These are phyloP conservation scores for Polygonum aviculare DNA, from an alignment of 148 eudicot species.

Conservation along the genomic window DNA sequence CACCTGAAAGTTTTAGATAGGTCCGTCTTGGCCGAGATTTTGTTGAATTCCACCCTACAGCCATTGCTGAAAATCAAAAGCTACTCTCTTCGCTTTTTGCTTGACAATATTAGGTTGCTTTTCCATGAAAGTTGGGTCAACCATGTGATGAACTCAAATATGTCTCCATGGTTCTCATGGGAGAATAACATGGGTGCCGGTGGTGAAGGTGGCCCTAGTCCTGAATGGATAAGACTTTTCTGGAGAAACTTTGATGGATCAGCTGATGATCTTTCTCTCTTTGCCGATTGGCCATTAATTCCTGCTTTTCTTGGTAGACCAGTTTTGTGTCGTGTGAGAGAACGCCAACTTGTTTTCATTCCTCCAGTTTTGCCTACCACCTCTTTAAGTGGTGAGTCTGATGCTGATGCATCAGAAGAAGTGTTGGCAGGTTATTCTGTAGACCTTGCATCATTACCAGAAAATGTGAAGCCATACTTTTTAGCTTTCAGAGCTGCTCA, in stretches of 20 bases:
- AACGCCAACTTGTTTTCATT: slow-evolving; percentile 72
- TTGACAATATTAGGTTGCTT: slow-evolving; percentile 56
- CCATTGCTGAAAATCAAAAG: slow-evolving; percentile 50
- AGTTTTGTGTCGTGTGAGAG: slow-evolving; percentile 85
- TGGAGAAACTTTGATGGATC: slow-evolving; percentile 81
- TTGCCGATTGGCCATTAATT: slow-evolving; percentile 95
- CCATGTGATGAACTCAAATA: slow-evolving; percentile 59
- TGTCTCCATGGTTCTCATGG: slow-evolving; percentile 98
- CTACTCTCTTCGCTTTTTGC: slow-evolving; percentile 67
- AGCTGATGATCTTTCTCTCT: slow-evolving; percentile 61
- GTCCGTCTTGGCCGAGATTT: slow-evolving; percentile 53
- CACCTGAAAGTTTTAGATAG: slow-evolving; percentile 68
- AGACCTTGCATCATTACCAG: slow-evolving; percentile 33
- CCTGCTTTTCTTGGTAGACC: slow-evolving; percentile 97
- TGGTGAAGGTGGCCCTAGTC: slow-evolving; percentile 79
- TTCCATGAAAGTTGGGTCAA: slow-evolving; percentile 90
- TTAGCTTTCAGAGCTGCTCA: slow-evolving; percentile 40
- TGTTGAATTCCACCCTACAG: slow-evolving; percentile 41
- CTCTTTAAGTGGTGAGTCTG: slow-evolving; percentile 20
- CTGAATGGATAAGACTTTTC: slow-evolving; percentile 90
- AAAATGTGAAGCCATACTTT: slow-evolving; percentile 34
- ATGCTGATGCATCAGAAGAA: slow-evolving; percentile 22
- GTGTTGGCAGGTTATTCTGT: slow-evolving; percentile 22
- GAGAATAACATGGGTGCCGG: slow-evolving; percentile 39
- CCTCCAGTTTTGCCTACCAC: slow-evolving; percentile 43